Evolutionary conservation across 768 basidiomycete species (phyloP), one percentile per base, ranked within the genome.

Genomic region (Amanita jacksonii): DNA sequence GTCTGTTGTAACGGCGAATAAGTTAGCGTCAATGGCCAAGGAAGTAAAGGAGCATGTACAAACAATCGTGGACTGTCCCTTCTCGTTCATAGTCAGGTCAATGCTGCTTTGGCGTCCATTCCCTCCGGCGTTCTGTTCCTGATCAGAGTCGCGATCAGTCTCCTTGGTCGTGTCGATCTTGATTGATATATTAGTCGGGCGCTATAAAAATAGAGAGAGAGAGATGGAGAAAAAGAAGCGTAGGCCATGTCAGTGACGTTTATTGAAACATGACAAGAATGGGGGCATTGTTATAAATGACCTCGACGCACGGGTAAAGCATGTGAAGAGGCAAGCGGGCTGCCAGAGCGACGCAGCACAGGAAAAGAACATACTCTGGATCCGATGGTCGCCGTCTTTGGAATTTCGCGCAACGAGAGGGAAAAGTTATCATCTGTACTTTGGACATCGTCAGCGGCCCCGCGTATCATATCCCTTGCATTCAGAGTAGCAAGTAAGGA

Each of bases 401-500:
- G 61, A 16, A 65, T 59, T 15, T 69, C 67, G 3, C 63, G 60
- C 23, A 68, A 52, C 12, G 68, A 69, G 4, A 68, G 51, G 13
- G 65, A 63, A 20, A 66, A 32, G 40, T 67, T 62, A 20, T 69
- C 67, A 43, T 65, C 67, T 18, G 66, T 67, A 49, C 52, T 70
- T 38, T 67, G 59, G 9, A 70, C 56, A 3, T 58, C 63, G 32
- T 67, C 67, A 2, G 59, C 59, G 0, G 66, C 52, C 6, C 57
- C 62, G 30, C 68, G 67, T 41, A 77, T 66, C 60, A 63, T 65
- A 41, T 68, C 69, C 4, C 76, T 64, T 8, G 73, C 73, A 40
- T 79, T 79, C 40, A 78, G 65, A 0, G 76, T 77, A 1, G 75
- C 74, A 8, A 79, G 66, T n/a, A 79, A 69, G 4, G 75, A 69